Evolutionary conservation across 768 basidiomycete species (phyloP).

Genomic region (Hortiboletus flavorubellus): DNA sequence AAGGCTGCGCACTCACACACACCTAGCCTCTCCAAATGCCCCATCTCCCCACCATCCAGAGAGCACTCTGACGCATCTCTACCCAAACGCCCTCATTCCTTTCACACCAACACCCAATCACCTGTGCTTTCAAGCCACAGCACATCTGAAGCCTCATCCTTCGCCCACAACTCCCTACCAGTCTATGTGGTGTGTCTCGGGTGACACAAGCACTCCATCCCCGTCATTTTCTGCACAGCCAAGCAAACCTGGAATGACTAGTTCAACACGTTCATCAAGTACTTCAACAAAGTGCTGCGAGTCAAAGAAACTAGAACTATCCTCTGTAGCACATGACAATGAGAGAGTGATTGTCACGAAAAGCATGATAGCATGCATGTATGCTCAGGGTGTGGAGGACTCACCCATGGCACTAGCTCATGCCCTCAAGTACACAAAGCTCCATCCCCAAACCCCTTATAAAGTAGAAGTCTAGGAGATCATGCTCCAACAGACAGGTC

Average conservation of each 20-base stretch:
- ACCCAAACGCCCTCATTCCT: neutral
- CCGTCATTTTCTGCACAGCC: neutral
- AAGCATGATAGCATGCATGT: neutral
- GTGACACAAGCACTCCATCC: neutral
- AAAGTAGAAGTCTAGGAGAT: neutral
- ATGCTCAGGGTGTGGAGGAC: neutral
- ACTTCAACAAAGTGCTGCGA: neutral
- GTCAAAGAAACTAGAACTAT: neutral
- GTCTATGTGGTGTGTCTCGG: neutral
- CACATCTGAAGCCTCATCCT: no score
- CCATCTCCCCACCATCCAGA: neutral
- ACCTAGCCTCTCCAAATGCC: neutral
- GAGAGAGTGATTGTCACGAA: neutral
- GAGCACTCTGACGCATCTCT: neutral
- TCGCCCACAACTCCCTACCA: neutral
- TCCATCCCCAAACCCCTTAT: neutral
- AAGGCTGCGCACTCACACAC: neutral
- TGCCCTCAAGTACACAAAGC: neutral
- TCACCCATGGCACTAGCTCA: neutral
- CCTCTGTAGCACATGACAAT: neutral
- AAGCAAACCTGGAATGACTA: neutral
- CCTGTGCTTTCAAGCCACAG: no score
- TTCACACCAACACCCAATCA: neutral
- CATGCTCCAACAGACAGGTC: rapidly evolving
- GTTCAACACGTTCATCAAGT: neutral